Evolutionary conservation across 2,329 filamentous ascomycete species (phyloP).

Genomic region (Aspergillus cejpii): DNA sequence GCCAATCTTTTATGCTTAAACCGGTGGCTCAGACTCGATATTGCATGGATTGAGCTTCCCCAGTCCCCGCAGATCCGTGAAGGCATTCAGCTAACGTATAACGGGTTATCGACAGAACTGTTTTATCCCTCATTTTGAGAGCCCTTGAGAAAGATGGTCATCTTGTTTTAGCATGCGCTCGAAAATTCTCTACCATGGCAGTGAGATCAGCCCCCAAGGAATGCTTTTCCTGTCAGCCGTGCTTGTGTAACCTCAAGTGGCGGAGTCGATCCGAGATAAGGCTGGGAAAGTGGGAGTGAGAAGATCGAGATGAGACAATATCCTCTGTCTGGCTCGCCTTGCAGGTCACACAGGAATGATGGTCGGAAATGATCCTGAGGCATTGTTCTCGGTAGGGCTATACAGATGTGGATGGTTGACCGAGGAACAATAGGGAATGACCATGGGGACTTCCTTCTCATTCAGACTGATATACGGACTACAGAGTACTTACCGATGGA

Average conservation of each 20-base stretch:
- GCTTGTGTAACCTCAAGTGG: neutral
- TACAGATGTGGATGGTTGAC: too few relatives aligned
- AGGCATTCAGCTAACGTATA: too few relatives aligned
- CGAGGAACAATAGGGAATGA: too few relatives aligned
- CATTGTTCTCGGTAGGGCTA: neutral
- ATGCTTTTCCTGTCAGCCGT: neutral
- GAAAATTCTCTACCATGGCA: neutral
- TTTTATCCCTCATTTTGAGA: too few relatives aligned
- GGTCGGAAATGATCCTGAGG: neutral
- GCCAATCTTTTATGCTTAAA: neutral
- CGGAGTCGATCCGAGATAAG: neutral
- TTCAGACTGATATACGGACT: too few relatives aligned
- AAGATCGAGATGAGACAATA: neutral
- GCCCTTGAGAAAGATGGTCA: neutral
- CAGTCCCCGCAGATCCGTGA: too few relatives aligned
- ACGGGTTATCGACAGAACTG: too few relatives aligned
- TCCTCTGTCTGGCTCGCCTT: neutral
- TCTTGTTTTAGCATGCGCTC: neutral
- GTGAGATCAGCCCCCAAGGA: neutral
- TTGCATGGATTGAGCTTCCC: too few relatives aligned
- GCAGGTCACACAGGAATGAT: neutral
- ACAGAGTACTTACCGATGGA: too few relatives aligned
- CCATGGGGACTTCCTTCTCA: too few relatives aligned
- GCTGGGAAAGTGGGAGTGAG: neutral
- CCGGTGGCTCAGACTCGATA: neutral